Evolutionary conservation across 2,329 filamentous ascomycete species (phyloP).

Genomic region (Ophiocordyceps unilateralis): DNA sequence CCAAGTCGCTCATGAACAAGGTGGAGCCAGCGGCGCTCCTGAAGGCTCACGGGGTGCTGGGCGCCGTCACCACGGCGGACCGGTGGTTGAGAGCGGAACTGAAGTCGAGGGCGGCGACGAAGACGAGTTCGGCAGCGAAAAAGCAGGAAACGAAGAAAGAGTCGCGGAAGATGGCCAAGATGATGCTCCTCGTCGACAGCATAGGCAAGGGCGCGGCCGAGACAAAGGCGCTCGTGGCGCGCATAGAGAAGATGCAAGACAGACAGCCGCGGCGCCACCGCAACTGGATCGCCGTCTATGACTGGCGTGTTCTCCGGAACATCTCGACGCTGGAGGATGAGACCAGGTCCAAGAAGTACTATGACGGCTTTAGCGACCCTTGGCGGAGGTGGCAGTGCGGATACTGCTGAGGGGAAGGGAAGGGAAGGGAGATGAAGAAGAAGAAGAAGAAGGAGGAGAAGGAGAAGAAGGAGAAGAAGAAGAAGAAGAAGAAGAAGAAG

Average conservation of each 20-base stretch:
- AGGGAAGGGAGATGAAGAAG: background rate
- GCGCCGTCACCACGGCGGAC: conserved; percentile 16
- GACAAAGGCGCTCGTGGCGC: conserved; percentile 15
- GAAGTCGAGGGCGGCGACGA: background rate
- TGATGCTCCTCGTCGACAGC: conserved; percentile 26
- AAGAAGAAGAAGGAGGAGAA: too few species aligned
- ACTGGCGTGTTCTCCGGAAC: conserved; percentile 27
- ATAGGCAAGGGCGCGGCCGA: conserved; percentile 9
- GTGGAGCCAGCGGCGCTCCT: conserved; percentile 22
- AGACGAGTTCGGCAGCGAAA: background rate
- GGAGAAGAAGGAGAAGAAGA: background rate
- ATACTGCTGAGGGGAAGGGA: conserved; percentile 13
- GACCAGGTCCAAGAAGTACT: conserved; percentile 12
- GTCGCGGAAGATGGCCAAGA: conserved; percentile 1
- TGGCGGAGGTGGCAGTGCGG: conserved; percentile 28
- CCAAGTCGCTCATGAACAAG: conserved; percentile 19
- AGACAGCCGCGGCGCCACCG: conserved; percentile 10
- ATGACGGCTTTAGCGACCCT: conserved; percentile 19
- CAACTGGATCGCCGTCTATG: conserved; percentile 24
- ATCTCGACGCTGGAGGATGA: conserved; percentile 21
- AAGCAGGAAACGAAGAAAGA: background rate
- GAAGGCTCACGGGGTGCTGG: conserved; percentile 21
- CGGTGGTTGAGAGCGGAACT: conserved; percentile 12
- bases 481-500: too few species aligned
- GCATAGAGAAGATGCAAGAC: conserved; percentile 14